Evolutionary conservation across 2,329 filamentous ascomycete species (phyloP).

Genomic region (Zymoseptoria passerinii): DNA sequence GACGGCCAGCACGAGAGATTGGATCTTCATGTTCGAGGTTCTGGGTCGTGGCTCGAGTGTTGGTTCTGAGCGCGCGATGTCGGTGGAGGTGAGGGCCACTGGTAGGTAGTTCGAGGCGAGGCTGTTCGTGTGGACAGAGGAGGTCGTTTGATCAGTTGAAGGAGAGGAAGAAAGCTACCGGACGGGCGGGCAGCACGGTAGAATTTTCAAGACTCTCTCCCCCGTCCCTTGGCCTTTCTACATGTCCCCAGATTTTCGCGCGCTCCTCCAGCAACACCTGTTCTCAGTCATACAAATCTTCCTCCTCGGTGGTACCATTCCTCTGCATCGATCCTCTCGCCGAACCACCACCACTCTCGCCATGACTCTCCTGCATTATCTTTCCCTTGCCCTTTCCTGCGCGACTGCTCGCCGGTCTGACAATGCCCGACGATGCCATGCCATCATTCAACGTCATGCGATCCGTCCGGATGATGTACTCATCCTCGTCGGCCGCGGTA

Average conservation of each 20-base stretch:
- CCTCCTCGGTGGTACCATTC: slow-evolving; percentile 33
- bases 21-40: not conserved
- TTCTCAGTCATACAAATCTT: slow-evolving; percentile 38
- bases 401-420: not conserved
- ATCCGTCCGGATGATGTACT: slow-evolving; percentile 37
- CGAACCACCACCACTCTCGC: slow-evolving; percentile 23
- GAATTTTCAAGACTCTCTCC: not conserved
- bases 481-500: slow-evolving; percentile 28
- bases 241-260: not conserved
- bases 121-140: not conserved
- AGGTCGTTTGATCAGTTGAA: not conserved
- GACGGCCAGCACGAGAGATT: not conserved
- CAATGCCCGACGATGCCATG: not conserved
- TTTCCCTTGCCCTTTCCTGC: slow-evolving; percentile 31
- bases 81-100: not conserved
- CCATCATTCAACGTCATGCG: slow-evolving; percentile 22
- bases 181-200: not conserved
- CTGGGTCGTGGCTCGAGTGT: not conserved
- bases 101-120: not conserved
- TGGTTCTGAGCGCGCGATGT: not conserved
- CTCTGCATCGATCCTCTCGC: slow-evolving; percentile 26
- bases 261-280: not conserved
- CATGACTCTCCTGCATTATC: slow-evolving; percentile 29
- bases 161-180: not conserved
- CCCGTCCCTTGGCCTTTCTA: not conserved